A percentile compares a stretch with the other conserved stretches of the same genome.
Evolutionary conservation across 805 yeast genomes (phyloP).

Genomic region (Yamadazyma sp.): DNA sequence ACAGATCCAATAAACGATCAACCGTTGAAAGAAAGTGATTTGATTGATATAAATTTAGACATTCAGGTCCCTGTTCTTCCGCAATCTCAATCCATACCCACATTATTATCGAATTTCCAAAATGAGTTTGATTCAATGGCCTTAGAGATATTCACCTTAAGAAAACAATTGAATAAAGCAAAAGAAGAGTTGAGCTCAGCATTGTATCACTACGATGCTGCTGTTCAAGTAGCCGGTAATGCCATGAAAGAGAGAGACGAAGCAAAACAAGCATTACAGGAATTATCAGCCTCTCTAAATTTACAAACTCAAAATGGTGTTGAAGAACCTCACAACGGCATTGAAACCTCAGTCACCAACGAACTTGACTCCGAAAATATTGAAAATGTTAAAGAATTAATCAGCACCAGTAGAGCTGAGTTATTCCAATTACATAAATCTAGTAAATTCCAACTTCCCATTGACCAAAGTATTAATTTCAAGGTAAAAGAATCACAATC

Average conservation of each 20-base stretch:
- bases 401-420: constrained; percentile 26
- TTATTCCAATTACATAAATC: constrained; percentile 36
- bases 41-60: constrained; percentile 39
- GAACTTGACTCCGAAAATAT: constrained; percentile 5
- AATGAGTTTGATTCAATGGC: constrained; percentile 89
- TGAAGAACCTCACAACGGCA: constrained; percentile 1
- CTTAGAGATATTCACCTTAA: constrained; percentile 70
- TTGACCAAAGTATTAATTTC: constrained; percentile 15
- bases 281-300: constrained; percentile 47
- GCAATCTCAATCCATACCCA: constrained; percentile 68
- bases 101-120: constrained; percentile 70
- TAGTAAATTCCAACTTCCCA: constrained; percentile 21
- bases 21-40: constrained; percentile 54
- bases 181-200: constrained; percentile 75
- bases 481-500: neutral
- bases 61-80: constrained; percentile 43
- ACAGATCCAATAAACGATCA: constrained; percentile 76
- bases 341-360: constrained; percentile 4
- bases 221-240: constrained; percentile 77
- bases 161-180: constrained; percentile 65
- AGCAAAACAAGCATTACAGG: constrained; percentile 61
- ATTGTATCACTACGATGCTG: constrained; percentile 85
- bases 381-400: constrained; percentile 20
- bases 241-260: constrained; percentile 76
- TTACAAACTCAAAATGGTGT: constrained; percentile 23